These are phyloP conservation scores for Pyrus communis DNA, from an alignment of 306 rosid species.

Conservation along the genomic window DNA sequence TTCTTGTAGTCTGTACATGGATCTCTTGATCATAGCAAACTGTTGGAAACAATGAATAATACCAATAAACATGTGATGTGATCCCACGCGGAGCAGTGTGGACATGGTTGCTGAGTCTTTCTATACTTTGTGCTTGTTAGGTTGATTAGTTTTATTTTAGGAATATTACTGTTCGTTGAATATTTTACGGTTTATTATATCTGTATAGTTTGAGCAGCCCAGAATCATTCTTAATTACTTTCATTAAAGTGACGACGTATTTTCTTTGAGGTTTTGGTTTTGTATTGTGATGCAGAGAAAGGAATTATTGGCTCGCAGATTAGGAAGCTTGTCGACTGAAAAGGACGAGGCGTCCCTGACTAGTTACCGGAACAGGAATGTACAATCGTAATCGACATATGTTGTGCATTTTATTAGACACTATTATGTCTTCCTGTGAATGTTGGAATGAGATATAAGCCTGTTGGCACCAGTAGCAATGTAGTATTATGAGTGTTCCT, in stretches of 20 bases:
- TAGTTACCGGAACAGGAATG: neutral
- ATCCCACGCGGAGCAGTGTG: too few species aligned
- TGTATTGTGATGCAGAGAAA: conserved; percentile 30
- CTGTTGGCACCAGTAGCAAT: neutral
- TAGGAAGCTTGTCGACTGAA: conserved; percentile 37
- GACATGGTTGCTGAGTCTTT: neutral
- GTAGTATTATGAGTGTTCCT: neutral
- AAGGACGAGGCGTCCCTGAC: neutral
- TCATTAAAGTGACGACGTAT: neutral
- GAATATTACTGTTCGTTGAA: neutral
- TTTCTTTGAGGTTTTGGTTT: neutral
- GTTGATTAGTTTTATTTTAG: neutral
- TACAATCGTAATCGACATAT: neutral
- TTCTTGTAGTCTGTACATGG: neutral
- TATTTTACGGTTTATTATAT: neutral
- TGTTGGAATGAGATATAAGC: neutral
- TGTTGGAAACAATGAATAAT: neutral
- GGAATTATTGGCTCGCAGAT: conserved; percentile 23
- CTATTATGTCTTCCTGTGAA: neutral
- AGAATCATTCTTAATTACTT: neutral
- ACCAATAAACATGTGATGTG: too few species aligned
- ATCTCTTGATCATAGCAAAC: neutral
- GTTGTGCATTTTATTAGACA: neutral
- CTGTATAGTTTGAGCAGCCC: neutral
- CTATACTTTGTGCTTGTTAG: neutral